Base-by-base conservation (phyloP, 106 monocot genomes). In the Acanthochlamys bracteata region DNA sequence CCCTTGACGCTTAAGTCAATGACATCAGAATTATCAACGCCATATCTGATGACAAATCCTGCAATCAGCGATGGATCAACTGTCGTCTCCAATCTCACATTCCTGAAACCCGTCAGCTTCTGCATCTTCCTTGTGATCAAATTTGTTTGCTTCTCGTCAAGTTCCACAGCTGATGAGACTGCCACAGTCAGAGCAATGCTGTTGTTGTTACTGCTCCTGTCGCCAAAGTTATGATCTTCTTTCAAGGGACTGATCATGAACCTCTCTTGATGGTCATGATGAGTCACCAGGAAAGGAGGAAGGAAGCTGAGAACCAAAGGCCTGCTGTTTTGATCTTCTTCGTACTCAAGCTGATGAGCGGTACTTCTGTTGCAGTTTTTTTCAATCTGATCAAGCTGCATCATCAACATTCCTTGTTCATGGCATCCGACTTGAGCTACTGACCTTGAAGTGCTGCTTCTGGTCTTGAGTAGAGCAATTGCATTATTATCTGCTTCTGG, bases 1-100 rank as follows among this genome's bases (percentile, higher is more conserved):
- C 87, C 90, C 60, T 85, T 84, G 20, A 95, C 87, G 46, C 95
- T 95, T 42, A 95, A 84, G 24, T 95, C 95, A 42, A 95, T 95
- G 19, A 84, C 62, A 7, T 74, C 60, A 0, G 68, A 75, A 0
- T 56, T 88, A 49, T 75, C 80, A 7, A 47, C 57, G 19, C 75
- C 87, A 6, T 90, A 95, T 27, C 87, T 71, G 42, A 95, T 83
- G 40, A 82, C 76, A 41, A 95, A 82, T 24, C 95, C 95, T n/a
- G 95, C 95, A 61, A 95, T 95, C 14, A 95, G 71, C 11, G 87
- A 76, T 4, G 87, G 64, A 51, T 95, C 95, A n/a, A 90, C 68
- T 0, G 56, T 72, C 25, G 74, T 90, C 51, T 80, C 80, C 53
- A 95, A 2, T 63, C 51, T 90, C 73, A 95, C 59, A 6, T 83